Evolutionary conservation across 1,284 basidiomycete genomes (phyloP), one percentile per base, ranked within the genome.

Genomic region (Boletus sp.): DNA sequence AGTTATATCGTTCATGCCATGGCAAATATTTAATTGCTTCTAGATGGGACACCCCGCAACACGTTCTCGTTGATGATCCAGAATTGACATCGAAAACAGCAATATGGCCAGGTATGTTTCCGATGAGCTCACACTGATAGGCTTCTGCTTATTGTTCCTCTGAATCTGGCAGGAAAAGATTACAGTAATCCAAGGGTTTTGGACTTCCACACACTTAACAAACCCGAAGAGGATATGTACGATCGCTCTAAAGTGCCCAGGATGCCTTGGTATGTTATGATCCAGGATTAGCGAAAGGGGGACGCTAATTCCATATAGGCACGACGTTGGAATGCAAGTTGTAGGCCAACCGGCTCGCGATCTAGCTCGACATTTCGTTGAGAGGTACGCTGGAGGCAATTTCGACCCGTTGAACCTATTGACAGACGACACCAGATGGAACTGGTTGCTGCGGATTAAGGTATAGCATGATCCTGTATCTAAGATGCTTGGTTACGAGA

Each of bases 321-420:
- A 99, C 69, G 96, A 99, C 63, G 90, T 96, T 20, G 91, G 86
- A 0, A 77, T 98, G 71, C 96, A 99, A 68, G 81, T 99, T 23
- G 88, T 98, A 14, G 96, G 96, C 3, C 94, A 97, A 65, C 96
- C 96, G 22, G 93, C 95, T 16, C 79, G 96, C 25, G 96, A 99
- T 69, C 70, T 99, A 8, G 91, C 90, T 51, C 82, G 96, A 33
- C 96, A 99, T 70, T 99, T 99, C 60, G 82, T 93, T 23, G 91
- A 98, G 68, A 80, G 94, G 77, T 91, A 46, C 54, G 70, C 62
- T 41, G 58, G 55, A 33, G 9, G 2, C 5, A 29, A 23, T n/a
- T 39, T 14, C n/a, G 5, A 10, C 22, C 41, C 36, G 44, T 56
- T 56, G 52, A 59, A 51, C 51, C 47, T 56, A 41, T 60, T 54